A percentile compares a stretch with the other conserved stretches of the same genome.
These are phyloP conservation scores for Dactylellina cionopaga DNA, from an alignment of 2,329 filamentous ascomycete genomes.

Conservation along the genomic window DNA sequence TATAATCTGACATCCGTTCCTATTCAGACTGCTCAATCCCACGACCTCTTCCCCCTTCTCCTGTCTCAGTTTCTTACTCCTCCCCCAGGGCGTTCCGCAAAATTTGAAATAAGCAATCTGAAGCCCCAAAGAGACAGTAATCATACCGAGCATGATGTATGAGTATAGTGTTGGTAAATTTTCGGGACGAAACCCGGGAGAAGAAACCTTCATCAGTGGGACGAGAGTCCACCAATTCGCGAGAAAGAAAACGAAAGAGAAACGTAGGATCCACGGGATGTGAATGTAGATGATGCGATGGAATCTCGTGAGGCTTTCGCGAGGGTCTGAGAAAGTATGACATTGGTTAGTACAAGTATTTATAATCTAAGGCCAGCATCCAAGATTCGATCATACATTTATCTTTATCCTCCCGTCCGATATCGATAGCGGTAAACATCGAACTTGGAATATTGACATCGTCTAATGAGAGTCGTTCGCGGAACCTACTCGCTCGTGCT, in stretches of 20 bases:
- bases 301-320: neutral
- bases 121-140: constrained; percentile 1
- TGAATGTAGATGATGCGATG: constrained; percentile 23
- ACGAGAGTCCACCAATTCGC: constrained; percentile 45
- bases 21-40: neutral
- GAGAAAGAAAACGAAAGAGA: constrained; percentile 23
- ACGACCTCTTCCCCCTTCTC: neutral
- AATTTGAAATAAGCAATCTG: constrained; percentile 7
- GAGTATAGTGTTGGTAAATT: constrained; percentile 38
- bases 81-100: constrained; percentile 18
- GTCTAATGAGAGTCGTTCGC: constrained; percentile 17
- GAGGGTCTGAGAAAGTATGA: neutral
- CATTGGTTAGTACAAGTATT: neutral
- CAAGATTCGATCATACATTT: neutral
- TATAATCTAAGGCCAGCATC: neutral
- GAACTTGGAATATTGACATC: constrained; percentile 7
- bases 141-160: constrained; percentile 15
- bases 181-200: constrained; percentile 17
- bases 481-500: constrained; percentile 20
- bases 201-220: constrained; percentile 27
- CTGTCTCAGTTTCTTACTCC: neutral
- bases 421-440: constrained; percentile 4
- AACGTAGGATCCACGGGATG: constrained; percentile 33
- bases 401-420: neutral
- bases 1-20: neutral